Conservation (phyloP, 148 eudicot genomes). For the Fagopyrum esculentum region DNA sequence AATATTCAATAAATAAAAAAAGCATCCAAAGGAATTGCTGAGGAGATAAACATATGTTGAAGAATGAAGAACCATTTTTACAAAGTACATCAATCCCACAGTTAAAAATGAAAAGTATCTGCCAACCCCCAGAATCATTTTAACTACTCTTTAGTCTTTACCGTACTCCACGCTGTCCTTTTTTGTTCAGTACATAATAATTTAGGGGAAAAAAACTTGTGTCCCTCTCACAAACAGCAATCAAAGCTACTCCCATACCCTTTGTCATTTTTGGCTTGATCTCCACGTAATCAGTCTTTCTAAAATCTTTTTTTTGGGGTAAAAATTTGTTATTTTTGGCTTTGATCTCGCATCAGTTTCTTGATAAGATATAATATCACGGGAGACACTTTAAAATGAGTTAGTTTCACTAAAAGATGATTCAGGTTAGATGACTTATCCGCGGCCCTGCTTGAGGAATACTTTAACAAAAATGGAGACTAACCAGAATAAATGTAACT, state of each 20-base stretch:
- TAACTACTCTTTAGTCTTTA: constrained; percentile 9
- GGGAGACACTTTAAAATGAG: too few species aligned
- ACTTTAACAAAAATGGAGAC: too few species aligned
- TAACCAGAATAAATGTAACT: too few species aligned
- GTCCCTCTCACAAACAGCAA: constrained; percentile 4
- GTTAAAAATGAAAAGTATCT: constrained; percentile 1
- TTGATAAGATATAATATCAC: too few species aligned
- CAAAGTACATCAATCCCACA: constrained; percentile 5
- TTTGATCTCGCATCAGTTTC: not conserved
- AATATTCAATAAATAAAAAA: not conserved
- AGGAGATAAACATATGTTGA: not conserved
- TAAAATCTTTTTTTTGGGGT: not conserved
- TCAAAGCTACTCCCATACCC: constrained; percentile 6
- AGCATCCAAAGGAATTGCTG: constrained; percentile 3
- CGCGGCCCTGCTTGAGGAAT: too few species aligned
- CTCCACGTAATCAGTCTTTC: not conserved
- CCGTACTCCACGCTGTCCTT: constrained; percentile 12
- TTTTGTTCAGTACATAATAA: constrained; percentile 1
- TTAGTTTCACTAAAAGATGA: too few species aligned
- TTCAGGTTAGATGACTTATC: too few species aligned
- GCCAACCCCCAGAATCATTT: not conserved
- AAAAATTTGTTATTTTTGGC: not conserved
- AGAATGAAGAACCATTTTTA: not conserved
- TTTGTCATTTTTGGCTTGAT: constrained; percentile 5
- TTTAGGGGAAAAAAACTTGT: not conserved